Evolutionary conservation across 148 eudicot species (phyloP), one percentile per base, ranked within the genome.

Genomic region (Pharnaceum exiguum): DNA sequence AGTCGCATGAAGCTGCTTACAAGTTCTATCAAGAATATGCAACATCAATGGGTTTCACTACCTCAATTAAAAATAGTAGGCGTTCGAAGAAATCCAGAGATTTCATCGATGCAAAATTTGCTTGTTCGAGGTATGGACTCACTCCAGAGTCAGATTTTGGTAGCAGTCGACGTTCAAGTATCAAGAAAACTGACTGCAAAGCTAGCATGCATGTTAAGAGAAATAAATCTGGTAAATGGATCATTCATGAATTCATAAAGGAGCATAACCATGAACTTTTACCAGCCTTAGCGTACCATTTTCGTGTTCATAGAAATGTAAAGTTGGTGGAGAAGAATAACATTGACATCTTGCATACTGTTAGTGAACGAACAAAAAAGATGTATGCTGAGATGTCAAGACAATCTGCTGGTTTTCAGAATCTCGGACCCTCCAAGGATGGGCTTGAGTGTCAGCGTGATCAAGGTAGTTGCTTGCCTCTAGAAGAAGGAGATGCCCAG

Each of bases 201-300:
- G 93, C 93, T 46, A 71, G 93, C 75, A 75, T 85, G 93, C 87
- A 85, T 60, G 87, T 85, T 24, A 85, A 85, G 77, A 75, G 75
- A 77, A 76, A 77, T 73, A 63, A 71, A 50, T 72, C 68, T 63
- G 90, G 84, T 15, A 81, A 63, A 16, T 84, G 90, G 90, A 63
- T 71, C 29, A 69, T 84, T 44, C 76, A 72, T 52, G 85, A 67
- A 44, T 78, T 84, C 59, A 63, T 75, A 25, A 74, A 68, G 72
- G 86, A 84, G 46, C 90, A 84, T 60, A 84, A 84, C 48, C 90
- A 84, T 59, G 86, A 84, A 57, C 77, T 84, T 64, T 59, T 75
- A 30, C 82, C 79, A 13, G 84, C 78, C 47, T 75, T 76, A 48
- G 75, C 86, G 29, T 66, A 73, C 58, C 73, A 76, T 62, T 74